phyloP scores from a whole-genome alignment of 345 rosid species.

The Arabidopsis suecica region DNA sequence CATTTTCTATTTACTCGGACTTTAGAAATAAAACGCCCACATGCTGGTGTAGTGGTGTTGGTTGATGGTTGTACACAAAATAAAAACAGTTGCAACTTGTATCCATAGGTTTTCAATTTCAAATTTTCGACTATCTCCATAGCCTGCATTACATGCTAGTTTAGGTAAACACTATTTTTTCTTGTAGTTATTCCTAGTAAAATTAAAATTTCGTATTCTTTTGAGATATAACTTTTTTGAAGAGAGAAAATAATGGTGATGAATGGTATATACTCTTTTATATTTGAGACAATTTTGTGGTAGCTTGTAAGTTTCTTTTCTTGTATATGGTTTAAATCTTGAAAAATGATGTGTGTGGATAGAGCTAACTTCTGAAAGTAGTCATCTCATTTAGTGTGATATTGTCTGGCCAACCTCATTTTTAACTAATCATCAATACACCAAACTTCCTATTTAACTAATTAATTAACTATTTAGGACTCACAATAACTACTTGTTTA shows the following conservation, averaged over 20 bases:
- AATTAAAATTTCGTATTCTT: background rate
- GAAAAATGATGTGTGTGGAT: background rate
- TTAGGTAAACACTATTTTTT: background rate
- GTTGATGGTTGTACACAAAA: conserved; percentile 2
- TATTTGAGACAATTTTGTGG: background rate
- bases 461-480: background rate
- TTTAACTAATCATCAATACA: conserved; percentile 15
- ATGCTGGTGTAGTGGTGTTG: background rate
- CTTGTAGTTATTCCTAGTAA: background rate
- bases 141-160: background rate
- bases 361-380: conserved; percentile 14
- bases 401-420: conserved; percentile 18
- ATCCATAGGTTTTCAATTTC: background rate
- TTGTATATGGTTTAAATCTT: conserved; percentile 22
- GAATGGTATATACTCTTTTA: background rate
- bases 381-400: conserved; percentile 3
- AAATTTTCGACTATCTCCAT: background rate
- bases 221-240: background rate
- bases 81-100: background rate
- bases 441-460: conserved; percentile 14
- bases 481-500: background rate
- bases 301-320: conserved; percentile 6
- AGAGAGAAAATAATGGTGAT: background rate
- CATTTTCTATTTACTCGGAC: background rate
- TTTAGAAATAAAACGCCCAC: conserved; percentile 1